Evolutionary conservation across 1,284 basidiomycete genomes (phyloP).

Genomic region (Ganoderma lingzhi): DNA sequence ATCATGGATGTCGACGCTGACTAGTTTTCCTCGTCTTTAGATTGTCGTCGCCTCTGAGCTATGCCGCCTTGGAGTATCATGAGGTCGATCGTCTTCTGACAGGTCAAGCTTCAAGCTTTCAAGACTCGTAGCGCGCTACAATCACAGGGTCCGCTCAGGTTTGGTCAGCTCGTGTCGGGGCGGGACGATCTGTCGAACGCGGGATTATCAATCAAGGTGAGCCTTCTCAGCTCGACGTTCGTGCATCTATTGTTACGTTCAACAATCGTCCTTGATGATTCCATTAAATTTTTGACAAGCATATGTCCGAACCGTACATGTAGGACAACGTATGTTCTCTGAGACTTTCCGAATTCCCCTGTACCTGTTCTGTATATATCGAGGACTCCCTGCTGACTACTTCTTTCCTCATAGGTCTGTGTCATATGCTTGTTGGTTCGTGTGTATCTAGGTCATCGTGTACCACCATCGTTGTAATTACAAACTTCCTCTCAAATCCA

Average conservation of each 20-base stretch:
- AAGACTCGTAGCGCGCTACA: neutral
- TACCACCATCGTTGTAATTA: neutral
- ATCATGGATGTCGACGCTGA: neutral
- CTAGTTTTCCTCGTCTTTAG: neutral
- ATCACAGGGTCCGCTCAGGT: neutral
- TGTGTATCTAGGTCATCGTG: neutral
- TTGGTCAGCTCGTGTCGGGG: neutral
- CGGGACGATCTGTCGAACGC: neutral
- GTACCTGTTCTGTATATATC: neutral
- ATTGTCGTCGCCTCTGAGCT: neutral
- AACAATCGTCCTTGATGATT: constrained; percentile 49
- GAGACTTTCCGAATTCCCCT: constrained; percentile 43
- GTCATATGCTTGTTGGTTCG: neutral
- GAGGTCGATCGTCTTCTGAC: too few relatives aligned
- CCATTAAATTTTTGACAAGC: constrained; percentile 53
- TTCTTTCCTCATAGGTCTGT: constrained; percentile 5
- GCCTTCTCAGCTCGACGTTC: constrained; percentile 11
- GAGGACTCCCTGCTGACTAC: constrained; percentile 1
- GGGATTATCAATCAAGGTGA: constrained; percentile 19
- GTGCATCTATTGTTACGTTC: constrained; percentile 8
- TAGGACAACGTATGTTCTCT: constrained; percentile 55
- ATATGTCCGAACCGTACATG: constrained; percentile 63
- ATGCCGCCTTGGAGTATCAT: too few relatives aligned
- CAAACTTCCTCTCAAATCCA: neutral
- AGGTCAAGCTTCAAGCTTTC: too few relatives aligned